Evolutionary conservation across 768 basidiomycete genomes (phyloP), one percentile per base, ranked within the genome.

Genomic region (Mrakia blollopis): DNA sequence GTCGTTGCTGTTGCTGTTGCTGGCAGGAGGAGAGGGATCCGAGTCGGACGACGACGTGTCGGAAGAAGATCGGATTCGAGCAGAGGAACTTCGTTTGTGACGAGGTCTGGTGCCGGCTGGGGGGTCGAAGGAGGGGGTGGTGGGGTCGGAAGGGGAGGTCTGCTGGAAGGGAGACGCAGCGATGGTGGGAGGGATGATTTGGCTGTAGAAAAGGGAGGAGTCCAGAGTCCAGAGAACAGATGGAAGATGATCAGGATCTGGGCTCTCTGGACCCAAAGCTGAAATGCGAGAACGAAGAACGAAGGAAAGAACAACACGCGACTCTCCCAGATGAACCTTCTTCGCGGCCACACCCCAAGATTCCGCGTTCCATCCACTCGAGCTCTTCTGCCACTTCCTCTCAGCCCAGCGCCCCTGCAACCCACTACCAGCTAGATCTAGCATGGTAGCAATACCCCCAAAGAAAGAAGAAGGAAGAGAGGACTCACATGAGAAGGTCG

Each of bases 31-130:
- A 25, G 39, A 63, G 25, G 35, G 37, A 13, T 52, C 50, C 13
- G 74, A 69, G 23, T 65, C 67, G 18, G 74, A 75, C 4, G 74
- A 75, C 8, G 65, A 69, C 39, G 74, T 54, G 54, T 75, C 74
- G 7, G 67, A 69, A 7, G 74, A 67, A 7, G 74, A 75, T 8
- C 74, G 74, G 28, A 75, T 75, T 21, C 74, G 63, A 28, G 67
- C 35, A 9, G 74, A 75, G 25, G 44, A 30, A 32, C 35, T 50
- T 3, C 71, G 50, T 37, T 72, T 72, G 35, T 72, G 71, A 50
- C 65, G 65, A 44, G 65, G 65, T 68, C 65, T 35, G 65, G 47
- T 50, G 21, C 65, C 65, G 25, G 35, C 35, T 18, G 65, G 65
- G 21, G 65, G 23, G 37, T 25, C 25, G 35, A 32, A 8, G 30